These are phyloP conservation scores for Monosporascus sp. DNA, from an alignment of 2,329 filamentous ascomycete genomes.

Conservation along the genomic window DNA sequence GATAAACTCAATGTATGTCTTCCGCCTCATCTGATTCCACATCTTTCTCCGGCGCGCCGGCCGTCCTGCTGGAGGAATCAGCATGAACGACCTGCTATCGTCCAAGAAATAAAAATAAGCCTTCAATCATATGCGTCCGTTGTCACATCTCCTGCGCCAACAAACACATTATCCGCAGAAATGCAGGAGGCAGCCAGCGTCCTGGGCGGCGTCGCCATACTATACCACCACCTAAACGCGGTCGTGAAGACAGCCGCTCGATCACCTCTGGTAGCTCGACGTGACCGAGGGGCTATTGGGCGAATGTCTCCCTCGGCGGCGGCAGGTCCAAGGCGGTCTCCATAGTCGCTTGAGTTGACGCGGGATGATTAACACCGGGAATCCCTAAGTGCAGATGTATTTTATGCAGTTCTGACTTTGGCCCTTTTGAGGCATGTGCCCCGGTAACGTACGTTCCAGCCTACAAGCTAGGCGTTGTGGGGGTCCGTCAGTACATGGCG, in stretches of 20 bases:
- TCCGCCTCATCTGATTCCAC: background rate
- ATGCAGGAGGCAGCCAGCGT: constrained; percentile 20
- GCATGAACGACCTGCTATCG: constrained; percentile 23
- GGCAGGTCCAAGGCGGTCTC: constrained; percentile 14
- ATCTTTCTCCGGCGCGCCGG: background rate
- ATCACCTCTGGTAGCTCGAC: constrained; percentile 17
- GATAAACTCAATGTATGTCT: constrained; percentile 22
- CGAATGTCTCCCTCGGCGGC: constrained; percentile 1
- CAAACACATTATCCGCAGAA: constrained; percentile 7
- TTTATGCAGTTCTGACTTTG: background rate
- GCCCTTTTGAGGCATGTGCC: background rate
- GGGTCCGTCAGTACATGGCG: constrained; percentile 9
- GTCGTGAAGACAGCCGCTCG: constrained; percentile 20
- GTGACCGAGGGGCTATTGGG: constrained; percentile 12
- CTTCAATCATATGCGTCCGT: background rate
- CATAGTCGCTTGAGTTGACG: constrained; percentile 14
- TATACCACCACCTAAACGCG: constrained; percentile 20
- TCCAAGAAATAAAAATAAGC: constrained; percentile 24
- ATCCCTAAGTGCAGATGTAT: constrained; percentile 23
- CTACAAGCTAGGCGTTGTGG: constrained; percentile 17
- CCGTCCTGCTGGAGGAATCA: constrained; percentile 3
- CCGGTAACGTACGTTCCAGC: constrained; percentile 7
- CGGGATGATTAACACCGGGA: constrained; percentile 20
- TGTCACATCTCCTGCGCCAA: no score
- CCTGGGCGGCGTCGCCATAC: constrained; percentile 22